Conservation (phyloP, 2,329 filamentous ascomycete species). For the Raffaelea deltoideospora region DNA sequence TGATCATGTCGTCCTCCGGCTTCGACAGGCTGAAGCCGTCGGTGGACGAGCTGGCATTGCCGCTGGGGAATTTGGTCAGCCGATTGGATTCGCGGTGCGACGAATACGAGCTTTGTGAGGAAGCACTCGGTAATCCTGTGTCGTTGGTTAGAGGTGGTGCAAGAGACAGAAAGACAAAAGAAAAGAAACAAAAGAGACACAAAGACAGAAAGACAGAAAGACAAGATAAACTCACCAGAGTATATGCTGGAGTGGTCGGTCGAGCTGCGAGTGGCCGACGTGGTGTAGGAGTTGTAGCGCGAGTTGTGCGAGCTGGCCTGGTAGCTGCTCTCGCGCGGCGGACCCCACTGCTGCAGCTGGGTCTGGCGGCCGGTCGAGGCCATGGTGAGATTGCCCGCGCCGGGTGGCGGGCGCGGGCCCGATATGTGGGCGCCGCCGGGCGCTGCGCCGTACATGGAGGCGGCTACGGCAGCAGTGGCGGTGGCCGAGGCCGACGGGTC, state of each 20-base stretch:
- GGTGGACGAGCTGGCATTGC: conserved; percentile 16
- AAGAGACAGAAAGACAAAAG: background rate
- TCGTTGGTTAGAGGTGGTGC: background rate
- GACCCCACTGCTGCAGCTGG: conserved; percentile 66
- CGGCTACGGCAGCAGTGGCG: conserved; percentile 14
- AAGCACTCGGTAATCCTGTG: conserved; percentile 36
- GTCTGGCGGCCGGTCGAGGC: conserved; percentile 56
- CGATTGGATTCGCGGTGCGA: conserved; percentile 41
- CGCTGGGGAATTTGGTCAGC: conserved; percentile 35
- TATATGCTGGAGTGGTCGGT: conserved; percentile 39
- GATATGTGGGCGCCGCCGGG: conserved; percentile 41
- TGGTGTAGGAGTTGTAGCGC: conserved; percentile 49
- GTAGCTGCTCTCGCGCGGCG: conserved; percentile 40
- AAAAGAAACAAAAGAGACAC: background rate
- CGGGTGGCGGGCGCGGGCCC: conserved; percentile 46
- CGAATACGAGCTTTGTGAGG: conserved; percentile 39
- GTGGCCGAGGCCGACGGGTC: conserved; percentile 32
- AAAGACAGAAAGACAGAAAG: background rate
- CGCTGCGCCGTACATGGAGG: conserved; percentile 13
- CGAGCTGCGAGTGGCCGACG: conserved; percentile 41
- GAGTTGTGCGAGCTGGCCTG: conserved; percentile 34
- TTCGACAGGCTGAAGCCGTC: conserved; percentile 50
- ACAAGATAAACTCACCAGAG: conserved; percentile 27
- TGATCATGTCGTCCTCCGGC: conserved; percentile 65
- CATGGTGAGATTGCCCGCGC: conserved; percentile 50